Evolutionary conservation across 495 filamentous ascomycete species (phyloP).

Genomic region (Xylaria sp.): DNA sequence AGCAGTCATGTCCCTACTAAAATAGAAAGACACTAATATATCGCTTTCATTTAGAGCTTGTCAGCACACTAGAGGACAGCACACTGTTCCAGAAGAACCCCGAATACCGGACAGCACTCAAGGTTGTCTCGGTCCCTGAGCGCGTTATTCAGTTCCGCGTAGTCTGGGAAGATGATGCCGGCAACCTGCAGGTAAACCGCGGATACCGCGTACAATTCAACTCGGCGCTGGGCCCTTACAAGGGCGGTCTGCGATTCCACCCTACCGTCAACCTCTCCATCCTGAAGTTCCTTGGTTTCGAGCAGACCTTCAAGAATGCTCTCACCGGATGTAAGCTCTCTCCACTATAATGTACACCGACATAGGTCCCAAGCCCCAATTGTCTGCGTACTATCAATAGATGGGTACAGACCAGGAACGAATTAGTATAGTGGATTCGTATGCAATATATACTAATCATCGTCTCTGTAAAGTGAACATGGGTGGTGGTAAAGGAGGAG

Average conservation of each 20-base stretch:
- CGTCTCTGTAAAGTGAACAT: constrained; percentile 73
- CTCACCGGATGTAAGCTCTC: constrained; percentile 83
- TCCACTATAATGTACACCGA: not conserved
- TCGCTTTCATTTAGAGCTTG: constrained; percentile 71
- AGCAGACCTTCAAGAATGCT: constrained; percentile 99
- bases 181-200: constrained; percentile 89
- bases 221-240: constrained; percentile 96
- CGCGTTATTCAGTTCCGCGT: constrained; percentile 97
- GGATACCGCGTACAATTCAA: constrained; percentile 99
- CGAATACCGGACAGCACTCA: constrained; percentile 89
- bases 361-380: not conserved
- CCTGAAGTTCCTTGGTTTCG: constrained; percentile 97
- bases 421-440: not conserved
- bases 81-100: constrained; percentile 92
- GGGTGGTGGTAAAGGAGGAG: constrained; percentile 97
- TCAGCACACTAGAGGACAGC: constrained; percentile 90
- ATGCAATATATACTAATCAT: constrained; percentile 36
- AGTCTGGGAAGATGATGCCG: constrained; percentile 93
- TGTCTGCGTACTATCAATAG: not conserved
- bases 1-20: not conserved
- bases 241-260: constrained; percentile 96
- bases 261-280: constrained; percentile 96
- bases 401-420: not conserved
- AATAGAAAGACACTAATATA: constrained; percentile 3
- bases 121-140: constrained; percentile 90